These are phyloP conservation scores for Metrosideros polymorpha DNA, from an alignment of 441 rosid species.

Conservation along the genomic window DNA sequence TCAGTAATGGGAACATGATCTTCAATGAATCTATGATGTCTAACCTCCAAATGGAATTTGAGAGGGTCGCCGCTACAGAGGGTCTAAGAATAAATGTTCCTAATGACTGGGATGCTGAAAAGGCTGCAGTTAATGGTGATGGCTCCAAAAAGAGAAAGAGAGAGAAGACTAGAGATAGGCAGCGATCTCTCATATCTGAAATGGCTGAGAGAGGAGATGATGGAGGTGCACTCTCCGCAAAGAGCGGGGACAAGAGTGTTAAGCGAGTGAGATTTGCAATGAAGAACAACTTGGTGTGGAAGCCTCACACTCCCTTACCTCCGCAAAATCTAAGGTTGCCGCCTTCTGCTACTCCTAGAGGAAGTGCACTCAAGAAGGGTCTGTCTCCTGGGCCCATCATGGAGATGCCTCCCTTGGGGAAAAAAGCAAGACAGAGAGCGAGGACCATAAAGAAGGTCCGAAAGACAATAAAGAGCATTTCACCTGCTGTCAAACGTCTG, in stretches of 20 bases:
- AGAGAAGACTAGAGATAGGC: constrained; percentile 21
- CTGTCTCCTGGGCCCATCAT: constrained; percentile 78
- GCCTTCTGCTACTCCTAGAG: constrained; percentile 89
- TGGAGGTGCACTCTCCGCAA: constrained; percentile 23
- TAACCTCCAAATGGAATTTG: constrained; percentile 84
- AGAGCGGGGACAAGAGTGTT: constrained; percentile 48
- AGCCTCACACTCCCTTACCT: constrained; percentile 87
- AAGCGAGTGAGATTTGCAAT: constrained; percentile 84
- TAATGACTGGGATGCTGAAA: constrained; percentile 34
- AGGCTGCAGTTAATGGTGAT: constrained; percentile 18
- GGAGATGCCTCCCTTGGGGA: constrained; percentile 41
- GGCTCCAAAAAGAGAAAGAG: constrained; percentile 73
- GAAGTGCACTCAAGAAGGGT: constrained; percentile 96
- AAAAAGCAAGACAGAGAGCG: constrained; percentile 43
- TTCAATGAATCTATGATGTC: constrained; percentile 50
- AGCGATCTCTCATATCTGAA: constrained; percentile 20
- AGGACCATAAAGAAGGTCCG: constrained; percentile 33
- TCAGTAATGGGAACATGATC: constrained; percentile 12
- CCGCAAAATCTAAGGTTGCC: constrained; percentile 87
- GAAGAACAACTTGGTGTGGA: constrained; percentile 91
- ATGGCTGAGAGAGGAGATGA: constrained; percentile 16
- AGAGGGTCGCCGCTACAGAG: constrained; percentile 73
- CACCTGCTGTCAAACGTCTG: constrained; percentile 28
- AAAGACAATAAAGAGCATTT: constrained; percentile 36
- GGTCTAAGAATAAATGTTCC: constrained; percentile 28